Evolutionary conservation across 306 rosid species (phyloP), one percentile per base, ranked within the genome.

Genomic region (apple (Malus domestica)): DNA sequence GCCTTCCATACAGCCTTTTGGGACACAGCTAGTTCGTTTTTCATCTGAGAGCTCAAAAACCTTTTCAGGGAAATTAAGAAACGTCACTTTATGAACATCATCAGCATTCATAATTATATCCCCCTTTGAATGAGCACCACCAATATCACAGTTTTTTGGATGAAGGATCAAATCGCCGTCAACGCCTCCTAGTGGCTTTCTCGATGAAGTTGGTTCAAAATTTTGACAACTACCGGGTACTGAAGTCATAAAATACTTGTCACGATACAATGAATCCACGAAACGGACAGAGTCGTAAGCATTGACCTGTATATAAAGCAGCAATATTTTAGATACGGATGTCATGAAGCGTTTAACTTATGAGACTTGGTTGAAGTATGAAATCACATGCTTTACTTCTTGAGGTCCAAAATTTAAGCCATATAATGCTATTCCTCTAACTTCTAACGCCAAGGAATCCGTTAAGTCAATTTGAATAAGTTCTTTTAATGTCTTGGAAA

Each of bases 241-340:
- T 9, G 88, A 77, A 69, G 93, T 86, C 89, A 95, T 80, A 81
- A 85, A 90, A 83, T 95, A 95, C 90, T 90, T 92, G 79, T 87
- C 83, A 69, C 83, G 81, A 80, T 88, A 95, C 64, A 88, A 78
- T 71, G 84, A 86, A 89, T 95, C 97, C 45, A 95, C 90, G 61
- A 89, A 78, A 42, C 89, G 91, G 23, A 88, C 84, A 75, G 89
- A 81, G 81, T 87, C 89, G 84, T 86, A 95, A 74, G 92, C 96
- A 88, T 92, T 90, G 78, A 92, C 99, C 97, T 95, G 90, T 27
- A 73, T 19, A 82, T 51, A 23, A 70, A 32, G 78, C 27, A 75
- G 58, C 60, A 38, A 15, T 27, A 6, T 38, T 42, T 72, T 32
- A 72, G 66, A 72, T 45, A 8, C 54, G 44, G 64, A n/a, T 40